These are phyloP conservation scores for Lizonia empirigonia DNA, from an alignment of 2,329 filamentous ascomycete species.

Conservation along the genomic window DNA sequence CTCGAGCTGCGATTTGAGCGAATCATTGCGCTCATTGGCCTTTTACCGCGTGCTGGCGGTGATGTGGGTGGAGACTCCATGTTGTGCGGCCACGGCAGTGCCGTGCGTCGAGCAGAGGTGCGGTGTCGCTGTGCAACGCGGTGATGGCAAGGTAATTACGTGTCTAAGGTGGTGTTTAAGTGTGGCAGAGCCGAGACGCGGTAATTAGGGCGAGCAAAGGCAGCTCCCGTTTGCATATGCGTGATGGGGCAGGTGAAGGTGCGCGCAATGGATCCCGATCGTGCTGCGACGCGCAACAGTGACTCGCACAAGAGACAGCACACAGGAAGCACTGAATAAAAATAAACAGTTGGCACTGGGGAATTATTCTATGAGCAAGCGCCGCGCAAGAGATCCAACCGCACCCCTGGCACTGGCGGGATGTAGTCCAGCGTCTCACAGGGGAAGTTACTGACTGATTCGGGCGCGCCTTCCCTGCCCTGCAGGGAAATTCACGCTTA, in stretches of 20 bases:
- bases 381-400: slow-evolving; percentile 8
- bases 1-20: slow-evolving; percentile 79
- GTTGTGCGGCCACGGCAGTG: slow-evolving; percentile 32
- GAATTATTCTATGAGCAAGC: slow-evolving; percentile 8
- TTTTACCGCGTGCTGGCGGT: slow-evolving; percentile 53
- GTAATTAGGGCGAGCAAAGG: slow-evolving; percentile 1
- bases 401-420: slow-evolving; percentile 13
- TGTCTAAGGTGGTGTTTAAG: slow-evolving; percentile 7
- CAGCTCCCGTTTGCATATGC: slow-evolving; percentile 4
- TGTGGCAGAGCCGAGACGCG: slow-evolving; percentile 1
- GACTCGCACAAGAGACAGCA: slow-evolving; percentile 8
- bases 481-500: slow-evolving; percentile 12
- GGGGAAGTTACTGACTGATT: slow-evolving; percentile 14
- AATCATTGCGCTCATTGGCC: slow-evolving; percentile 82
- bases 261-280: neutral
- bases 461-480: slow-evolving; percentile 16
- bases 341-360: slow-evolving; percentile 4
- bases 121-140: slow-evolving; percentile 20
- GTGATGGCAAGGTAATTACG: slow-evolving; percentile 8
- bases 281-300: slow-evolving; percentile 8
- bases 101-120: slow-evolving; percentile 20
- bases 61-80: slow-evolving; percentile 49
- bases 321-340: neutral
- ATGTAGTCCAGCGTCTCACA: slow-evolving; percentile 8
- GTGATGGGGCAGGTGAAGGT: slow-evolving; percentile 8